Evolutionary conservation across 2,329 filamentous ascomycete genomes (phyloP).

Genomic region (Penicillium thymicola): DNA sequence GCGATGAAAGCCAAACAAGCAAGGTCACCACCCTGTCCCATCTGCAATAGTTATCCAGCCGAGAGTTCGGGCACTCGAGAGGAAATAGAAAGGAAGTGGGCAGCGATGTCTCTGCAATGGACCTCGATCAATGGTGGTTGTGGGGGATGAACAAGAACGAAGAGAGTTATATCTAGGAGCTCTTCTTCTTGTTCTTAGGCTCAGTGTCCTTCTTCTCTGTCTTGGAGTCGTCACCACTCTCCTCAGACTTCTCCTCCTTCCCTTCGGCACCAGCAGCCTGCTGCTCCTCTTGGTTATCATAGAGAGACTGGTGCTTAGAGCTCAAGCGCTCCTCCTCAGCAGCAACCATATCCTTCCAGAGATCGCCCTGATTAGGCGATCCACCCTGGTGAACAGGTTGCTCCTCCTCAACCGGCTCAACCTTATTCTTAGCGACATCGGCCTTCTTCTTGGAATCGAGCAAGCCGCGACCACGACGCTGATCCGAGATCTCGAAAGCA

Average conservation of each 20-base stretch:
- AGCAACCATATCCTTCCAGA: slow-evolving; percentile 68
- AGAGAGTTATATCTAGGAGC: not conserved
- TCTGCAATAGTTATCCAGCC: not conserved
- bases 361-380: slow-evolving; percentile 71
- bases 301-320: slow-evolving; percentile 38
- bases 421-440: slow-evolving; percentile 74
- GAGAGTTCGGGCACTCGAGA: not conserved
- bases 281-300: slow-evolving; percentile 17
- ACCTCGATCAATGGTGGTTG: not conserved
- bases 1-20: not conserved
- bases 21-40: not conserved
- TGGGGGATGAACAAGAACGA: not conserved
- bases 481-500: slow-evolving; percentile 77
- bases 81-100: not conserved
- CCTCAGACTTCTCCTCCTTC: slow-evolving; percentile 17
- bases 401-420: slow-evolving; percentile 69
- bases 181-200: slow-evolving; percentile 17
- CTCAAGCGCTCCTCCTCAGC: slow-evolving; percentile 47
- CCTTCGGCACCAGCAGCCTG: not conserved
- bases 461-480: slow-evolving; percentile 61
- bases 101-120: not conserved
- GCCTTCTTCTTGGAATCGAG: slow-evolving; percentile 66
- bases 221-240: slow-evolving; percentile 14
- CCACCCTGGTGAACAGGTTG: slow-evolving; percentile 73
- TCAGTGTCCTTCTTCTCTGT: slow-evolving; percentile 9